Base-by-base conservation (phyloP, 2,329 filamentous ascomycete genomes). In the Penicillium sclerotiorum region DNA sequence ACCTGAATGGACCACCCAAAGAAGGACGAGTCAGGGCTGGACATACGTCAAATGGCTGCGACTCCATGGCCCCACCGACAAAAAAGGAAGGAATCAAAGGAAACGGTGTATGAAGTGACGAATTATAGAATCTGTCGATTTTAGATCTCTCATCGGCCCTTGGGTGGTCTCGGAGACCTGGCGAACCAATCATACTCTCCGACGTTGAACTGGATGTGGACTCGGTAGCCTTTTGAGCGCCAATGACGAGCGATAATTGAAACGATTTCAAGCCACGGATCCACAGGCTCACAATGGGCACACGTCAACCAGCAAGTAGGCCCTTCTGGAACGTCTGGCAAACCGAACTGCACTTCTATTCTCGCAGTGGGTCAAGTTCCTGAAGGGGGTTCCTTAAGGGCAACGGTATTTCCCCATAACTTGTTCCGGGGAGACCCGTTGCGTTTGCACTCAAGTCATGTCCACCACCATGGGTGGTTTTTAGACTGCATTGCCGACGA, bases 1-100 rank as follows among this genome's bases (percentile, higher is more conserved):
- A 33, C 52, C 52, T 52, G 49, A 23, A 37, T 5, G 21, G 15
- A 30, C 9, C 11, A 52, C 23, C 52, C 49, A 52, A 44, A 49
- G 52, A 15, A 38, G 27, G 1, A 22, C 9, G 32, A 40, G 15
- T 30, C 40, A 27, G 48, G 44, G 37, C 38, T 40, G 39, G 13
- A 37, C 13, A 32, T 40, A 53, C 53, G 53, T 53, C 50, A 53
- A 47, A 15, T 21, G 11, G 36, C 46, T 41, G 17, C 46, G 47
- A 28, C 9, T 28, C 25, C 37, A 53, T 38, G 32, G 25, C 9
- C 25, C 25, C 25, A 28, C 25, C 13, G 13, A 13, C 9, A 21
- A 27, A 28, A 28, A 2, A 21, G 21, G 18, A 17, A 23, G 8
- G 38, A 27, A 40, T 13, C 25, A 8, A 18, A 28, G 1, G 22